phyloP scores from a whole-genome alignment of 768 basidiomycete species.

The Lactarius quietus region DNA sequence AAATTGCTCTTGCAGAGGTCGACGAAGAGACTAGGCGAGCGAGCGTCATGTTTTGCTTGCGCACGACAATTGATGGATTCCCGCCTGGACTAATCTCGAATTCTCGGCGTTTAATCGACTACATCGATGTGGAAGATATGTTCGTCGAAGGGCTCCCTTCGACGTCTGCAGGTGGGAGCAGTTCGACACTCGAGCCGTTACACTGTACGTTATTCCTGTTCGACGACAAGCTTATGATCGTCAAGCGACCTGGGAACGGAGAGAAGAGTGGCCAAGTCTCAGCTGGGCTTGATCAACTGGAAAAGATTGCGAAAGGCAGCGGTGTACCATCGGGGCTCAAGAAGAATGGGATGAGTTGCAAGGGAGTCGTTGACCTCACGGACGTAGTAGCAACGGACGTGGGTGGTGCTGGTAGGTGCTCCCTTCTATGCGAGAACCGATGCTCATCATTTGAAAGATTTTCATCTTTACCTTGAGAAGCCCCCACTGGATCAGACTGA shows the following conservation, averaged over 20 bases:
- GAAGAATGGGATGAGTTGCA: constrained; percentile 79
- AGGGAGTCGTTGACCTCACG: constrained; percentile 79
- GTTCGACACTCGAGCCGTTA: constrained; percentile 43
- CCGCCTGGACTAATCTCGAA: constrained; percentile 89
- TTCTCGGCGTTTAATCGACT: constrained; percentile 83
- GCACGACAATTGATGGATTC: constrained; percentile 83
- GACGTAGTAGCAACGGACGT: constrained; percentile 82
- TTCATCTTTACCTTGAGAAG: constrained; percentile 80
- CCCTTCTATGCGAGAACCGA: constrained; percentile 1
- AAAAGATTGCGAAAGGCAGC: constrained; percentile 61
- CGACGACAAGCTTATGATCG: constrained; percentile 89
- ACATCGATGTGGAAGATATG: constrained; percentile 88
- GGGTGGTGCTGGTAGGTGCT: constrained; percentile 71
- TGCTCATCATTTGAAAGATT: constrained; percentile 47
- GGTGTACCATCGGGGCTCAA: constrained; percentile 61
- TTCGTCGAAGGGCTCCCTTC: constrained; percentile 51
- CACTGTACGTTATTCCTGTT: constrained; percentile 92
- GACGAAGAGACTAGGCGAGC: constrained; percentile 91
- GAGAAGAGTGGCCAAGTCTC: constrained; percentile 71
- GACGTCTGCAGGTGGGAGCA: constrained; percentile 39
- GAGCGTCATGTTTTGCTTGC: constrained; percentile 81
- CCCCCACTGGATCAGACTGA: constrained; percentile 81
- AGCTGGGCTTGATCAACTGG: constrained; percentile 74
- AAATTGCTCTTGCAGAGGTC: constrained; percentile 87
- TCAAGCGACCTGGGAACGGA: constrained; percentile 75